A percentile compares a stretch with the other conserved stretches of the same genome.
These are phyloP conservation scores for Aureobasidium lini DNA, from an alignment of 2,329 filamentous ascomycete genomes.

Conservation along the genomic window DNA sequence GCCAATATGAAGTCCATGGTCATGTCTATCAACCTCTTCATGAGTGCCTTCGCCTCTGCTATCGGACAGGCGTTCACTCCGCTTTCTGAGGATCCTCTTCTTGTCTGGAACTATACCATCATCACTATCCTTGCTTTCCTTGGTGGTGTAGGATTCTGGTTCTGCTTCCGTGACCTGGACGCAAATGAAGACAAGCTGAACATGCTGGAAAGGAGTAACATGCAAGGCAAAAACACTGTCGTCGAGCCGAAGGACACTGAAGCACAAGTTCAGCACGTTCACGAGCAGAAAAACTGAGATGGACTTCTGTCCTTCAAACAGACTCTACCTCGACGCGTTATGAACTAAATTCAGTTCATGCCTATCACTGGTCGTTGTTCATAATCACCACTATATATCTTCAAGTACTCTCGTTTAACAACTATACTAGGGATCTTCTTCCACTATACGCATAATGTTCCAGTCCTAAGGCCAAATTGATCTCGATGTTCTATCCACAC, in stretches of 20 bases:
- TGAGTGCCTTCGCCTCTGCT: conserved; percentile 50
- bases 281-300: not conserved
- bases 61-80: conserved; percentile 57
- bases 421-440: too few relatives aligned
- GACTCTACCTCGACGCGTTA: too few relatives aligned
- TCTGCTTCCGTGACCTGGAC: conserved; percentile 59
- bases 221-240: not conserved
- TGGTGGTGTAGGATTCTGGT: conserved; percentile 60
- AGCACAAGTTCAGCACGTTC: not conserved
- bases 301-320: too few relatives aligned
- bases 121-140: conserved; percentile 56
- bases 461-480: too few relatives aligned
- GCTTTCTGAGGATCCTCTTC: conserved; percentile 53
- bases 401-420: too few relatives aligned
- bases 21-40: conserved; percentile 51
- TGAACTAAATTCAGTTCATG: too few relatives aligned
- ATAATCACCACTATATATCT: too few relatives aligned
- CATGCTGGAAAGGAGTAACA: conserved; percentile 34
- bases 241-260: not conserved
- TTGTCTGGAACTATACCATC: conserved; percentile 61
- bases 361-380: too few relatives aligned
- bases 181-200: conserved; percentile 62
- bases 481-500: too few relatives aligned
- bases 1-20: conserved; percentile 41
- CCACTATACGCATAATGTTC: too few relatives aligned